phyloP scores from a whole-genome alignment of 805 yeast species.

The Saturnispora galanensis region DNA sequence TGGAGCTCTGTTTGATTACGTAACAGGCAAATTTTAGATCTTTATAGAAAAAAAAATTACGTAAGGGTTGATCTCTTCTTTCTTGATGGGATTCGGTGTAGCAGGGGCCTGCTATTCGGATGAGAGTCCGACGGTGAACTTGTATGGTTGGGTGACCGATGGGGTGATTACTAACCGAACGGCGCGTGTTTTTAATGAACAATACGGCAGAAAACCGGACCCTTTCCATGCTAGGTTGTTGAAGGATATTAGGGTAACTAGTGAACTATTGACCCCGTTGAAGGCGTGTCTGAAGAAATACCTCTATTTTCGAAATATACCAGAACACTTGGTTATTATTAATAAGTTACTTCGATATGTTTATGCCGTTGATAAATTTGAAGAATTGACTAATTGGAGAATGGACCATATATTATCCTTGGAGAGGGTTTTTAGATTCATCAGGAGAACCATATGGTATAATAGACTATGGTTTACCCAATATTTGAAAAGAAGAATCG shows the following conservation, averaged over 20 bases:
- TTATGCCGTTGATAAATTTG: conserved; percentile 6
- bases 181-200: background rate
- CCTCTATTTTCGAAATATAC: no score
- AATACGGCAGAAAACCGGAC: conserved; percentile 1
- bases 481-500: conserved; percentile 2
- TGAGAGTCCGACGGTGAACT: background rate
- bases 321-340: background rate
- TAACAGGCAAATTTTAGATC: conserved; percentile 6
- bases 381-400: conserved; percentile 2
- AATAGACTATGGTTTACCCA: background rate
- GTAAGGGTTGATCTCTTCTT: background rate
- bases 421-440: conserved; percentile 2
- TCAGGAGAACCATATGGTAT: background rate
- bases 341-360: conserved; percentile 7
- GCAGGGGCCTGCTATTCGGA: conserved; percentile 6
- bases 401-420: conserved; percentile 1
- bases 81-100: conserved; percentile 4
- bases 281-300: no score
- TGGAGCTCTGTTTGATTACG: conserved; percentile 10
- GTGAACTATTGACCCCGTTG: no score
- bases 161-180: background rate
- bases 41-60: background rate
- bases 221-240: background rate
- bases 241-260: conserved; percentile 4
- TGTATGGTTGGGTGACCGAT: conserved; percentile 3